Base-by-base conservation (phyloP, 352 stramenopile species). In the Phytopythium litorale region DNA sequence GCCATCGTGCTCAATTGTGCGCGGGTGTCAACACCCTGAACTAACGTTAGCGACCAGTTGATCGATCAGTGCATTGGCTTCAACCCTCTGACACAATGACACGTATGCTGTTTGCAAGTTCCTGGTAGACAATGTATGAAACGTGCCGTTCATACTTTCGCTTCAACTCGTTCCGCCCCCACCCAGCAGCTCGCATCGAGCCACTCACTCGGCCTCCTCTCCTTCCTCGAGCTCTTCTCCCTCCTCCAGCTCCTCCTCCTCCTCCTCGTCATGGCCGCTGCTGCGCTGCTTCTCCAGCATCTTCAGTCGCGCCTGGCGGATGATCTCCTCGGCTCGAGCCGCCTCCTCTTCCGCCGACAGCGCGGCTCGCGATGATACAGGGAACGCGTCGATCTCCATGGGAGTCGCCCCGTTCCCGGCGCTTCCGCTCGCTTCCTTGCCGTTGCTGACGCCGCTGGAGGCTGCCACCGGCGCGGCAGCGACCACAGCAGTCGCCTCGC, bases 161-260 rank as follows among this genome's bases (percentile, higher is more conserved):
- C 33, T 38, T 33, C n/a, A 38, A 15, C 21, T 1, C 18, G 42
- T 48, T 48, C 18, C 50, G 1, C 3, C 3, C 25, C 25, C 25
- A 28, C 1, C 25, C 25, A 28, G 25, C 25, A 28, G 25, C 1
- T 28, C 25, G 25, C 25, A 28, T 28, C 25, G 25, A 69, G 53
- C 67, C 64, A 51, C n/a, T 66, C 68, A 70, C 38, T 81, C 58
- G 12, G 50, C 38, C 55, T 63, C 62, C 62, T 70, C 61, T 25
- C 70, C 72, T 56, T 79, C 76, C 61, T 85, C 78, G 11, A 72
- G 57, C 16, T 86, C 71, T 33, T 90, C 81, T 12, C 78, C 82
- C 28, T 91, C 82, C 55, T 91, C 82, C 7, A 87, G 67, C 37
- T 89, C 79, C 16, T 70, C 76, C 37, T 89, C 79, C 16, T 70